phyloP scores from a whole-genome alignment of 148 eudicot species.

The Dianthus caryophyllus region DNA sequence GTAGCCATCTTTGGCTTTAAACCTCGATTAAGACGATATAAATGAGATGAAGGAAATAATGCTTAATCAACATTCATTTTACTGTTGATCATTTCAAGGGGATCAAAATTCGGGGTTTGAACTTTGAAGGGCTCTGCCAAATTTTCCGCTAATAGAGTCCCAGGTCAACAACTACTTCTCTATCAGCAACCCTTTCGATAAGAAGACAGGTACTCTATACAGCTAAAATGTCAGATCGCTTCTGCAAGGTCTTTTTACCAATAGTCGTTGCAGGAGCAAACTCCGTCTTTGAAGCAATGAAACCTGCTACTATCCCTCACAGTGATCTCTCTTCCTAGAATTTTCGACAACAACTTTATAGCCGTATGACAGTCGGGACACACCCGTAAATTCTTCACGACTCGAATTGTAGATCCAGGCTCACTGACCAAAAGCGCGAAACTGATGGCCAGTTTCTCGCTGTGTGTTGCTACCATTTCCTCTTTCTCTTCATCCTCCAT shows the following conservation, averaged over 20 bases:
- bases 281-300: slow-evolving; percentile 46
- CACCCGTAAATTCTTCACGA: slow-evolving; percentile 59
- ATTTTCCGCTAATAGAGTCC: neutral
- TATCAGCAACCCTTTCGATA: neutral
- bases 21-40: too few relatives aligned
- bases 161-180: neutral
- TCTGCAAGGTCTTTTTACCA: slow-evolving; percentile 33
- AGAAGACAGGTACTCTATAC: neutral
- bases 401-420: slow-evolving; percentile 42
- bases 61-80: too few relatives aligned
- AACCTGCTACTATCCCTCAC: slow-evolving; percentile 72
- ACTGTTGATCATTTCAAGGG: too few relatives aligned
- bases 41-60: too few relatives aligned
- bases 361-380: slow-evolving; percentile 62
- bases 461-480: slow-evolving; percentile 61
- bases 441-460: slow-evolving; percentile 65
- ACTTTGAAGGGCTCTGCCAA: too few relatives aligned
- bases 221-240: neutral
- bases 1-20: too few relatives aligned
- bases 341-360: slow-evolving; percentile 55
- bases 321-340: slow-evolving; percentile 56
- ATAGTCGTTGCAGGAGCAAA: slow-evolving; percentile 59
- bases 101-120: too few relatives aligned
- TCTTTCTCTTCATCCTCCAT: slow-evolving; percentile 73
- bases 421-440: slow-evolving; percentile 61